Base-by-base conservation (phyloP, 2,329 filamentous ascomycete species). In the Microdochium trichocladiopsis region DNA sequence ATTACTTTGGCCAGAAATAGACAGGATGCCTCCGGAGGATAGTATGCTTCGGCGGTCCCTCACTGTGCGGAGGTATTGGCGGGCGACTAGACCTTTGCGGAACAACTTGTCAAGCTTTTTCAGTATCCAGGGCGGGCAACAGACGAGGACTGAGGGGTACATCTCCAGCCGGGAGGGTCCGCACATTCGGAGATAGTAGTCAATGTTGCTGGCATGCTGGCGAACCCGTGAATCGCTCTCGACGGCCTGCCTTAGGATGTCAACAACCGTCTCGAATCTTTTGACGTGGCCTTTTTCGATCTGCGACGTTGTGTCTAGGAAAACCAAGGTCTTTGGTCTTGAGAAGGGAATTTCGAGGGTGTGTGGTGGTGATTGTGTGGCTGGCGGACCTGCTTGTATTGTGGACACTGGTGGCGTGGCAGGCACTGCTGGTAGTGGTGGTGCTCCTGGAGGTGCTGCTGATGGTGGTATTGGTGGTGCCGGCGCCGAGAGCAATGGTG, bases 191-290 rank as follows among this genome's bases (percentile, higher is more conserved):
- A 41, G n/a, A 41, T 41, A 18, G 36, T 41, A 41, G 36, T 41
- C 10, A 41, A 41, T 41, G 11, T 41, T 41, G n/a, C 36, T 11
- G 9, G n/a, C 36, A 41, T 41, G 36, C 36, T 41, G 36, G 36
- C n/a, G 36, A 6, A 55, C 56, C 36, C 57, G 53, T 12, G 51
- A 49, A 5, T 55, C 53, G 12, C 50, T 51, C 25, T 55, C 53
- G 11, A 53, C 41, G 22, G 58, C 51, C 9, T 37, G 16, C 36
- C 31, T 53, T 6, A 60, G 53, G 21, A 57, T 58, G 28, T 54
- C 55, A 48, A 60, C 58, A 4, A 53, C 51, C 25, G 53, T 50
- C 28, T 60, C 58, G 22, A 58, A 41, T 18, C 36, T 11, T 18
- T 6, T 18, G n/a, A 18, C 9, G n/a, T 41, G 36, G 36, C 10